Evolutionary conservation across 2,329 filamentous ascomycete species (phyloP).

Genomic region (Rachicladosporium sp.): DNA sequence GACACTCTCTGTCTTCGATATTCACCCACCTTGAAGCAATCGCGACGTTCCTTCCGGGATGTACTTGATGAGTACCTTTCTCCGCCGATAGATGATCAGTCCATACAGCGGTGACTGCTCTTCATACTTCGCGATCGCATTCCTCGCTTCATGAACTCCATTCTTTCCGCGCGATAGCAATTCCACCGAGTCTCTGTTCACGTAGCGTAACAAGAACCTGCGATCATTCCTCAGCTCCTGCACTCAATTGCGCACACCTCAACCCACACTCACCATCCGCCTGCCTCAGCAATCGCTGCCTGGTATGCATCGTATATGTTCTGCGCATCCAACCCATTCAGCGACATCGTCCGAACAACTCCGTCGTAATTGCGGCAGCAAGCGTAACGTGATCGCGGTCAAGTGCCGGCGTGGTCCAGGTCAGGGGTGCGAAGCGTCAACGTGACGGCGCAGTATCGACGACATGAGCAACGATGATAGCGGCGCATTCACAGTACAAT

Average conservation of each 20-base stretch:
- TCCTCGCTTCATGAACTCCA: slow-evolving; percentile 73
- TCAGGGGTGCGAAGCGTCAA: no score
- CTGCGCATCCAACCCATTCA: slow-evolving; percentile 82
- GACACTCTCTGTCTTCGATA: not conserved
- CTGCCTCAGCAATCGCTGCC: slow-evolving; percentile 64
- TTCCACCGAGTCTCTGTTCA: slow-evolving; percentile 74
- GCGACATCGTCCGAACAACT: slow-evolving; percentile 54
- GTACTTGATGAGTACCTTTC: slow-evolving; percentile 87
- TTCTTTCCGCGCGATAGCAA: slow-evolving; percentile 64
- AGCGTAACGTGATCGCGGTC: no score
- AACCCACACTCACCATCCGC: slow-evolving; percentile 70
- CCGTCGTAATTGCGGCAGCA: no score
- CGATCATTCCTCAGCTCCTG: slow-evolving; percentile 1
- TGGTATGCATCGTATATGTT: slow-evolving; percentile 78
- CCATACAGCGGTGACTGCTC: slow-evolving; percentile 85
- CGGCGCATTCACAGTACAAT: no score
- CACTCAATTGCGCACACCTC: not conserved
- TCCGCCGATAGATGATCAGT: slow-evolving; percentile 75
- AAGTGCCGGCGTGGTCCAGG: no score
- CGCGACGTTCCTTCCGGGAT: slow-evolving; percentile 83
- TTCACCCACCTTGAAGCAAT: slow-evolving; percentile 68
- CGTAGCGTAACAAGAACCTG: slow-evolving; percentile 93
- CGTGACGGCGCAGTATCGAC: no score
- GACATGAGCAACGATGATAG: no score
- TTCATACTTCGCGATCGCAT: slow-evolving; percentile 63